phyloP scores from a whole-genome alignment of 257 asterid genomes.

The Primulina tabacum region DNA sequence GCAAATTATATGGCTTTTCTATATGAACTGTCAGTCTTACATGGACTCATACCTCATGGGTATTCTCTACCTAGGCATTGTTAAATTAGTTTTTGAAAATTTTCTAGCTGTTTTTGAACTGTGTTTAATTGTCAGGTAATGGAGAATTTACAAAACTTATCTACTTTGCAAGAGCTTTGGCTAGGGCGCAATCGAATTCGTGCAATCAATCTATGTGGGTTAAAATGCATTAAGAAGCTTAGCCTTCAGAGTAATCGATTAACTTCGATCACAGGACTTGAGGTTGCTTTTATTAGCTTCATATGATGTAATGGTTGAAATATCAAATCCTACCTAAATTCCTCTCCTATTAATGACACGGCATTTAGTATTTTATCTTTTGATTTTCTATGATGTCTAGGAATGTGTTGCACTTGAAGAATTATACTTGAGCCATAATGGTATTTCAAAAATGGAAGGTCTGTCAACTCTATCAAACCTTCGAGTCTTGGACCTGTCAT shows the following conservation, averaged over 20 bases:
- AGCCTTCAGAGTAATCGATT: constrained; percentile 97
- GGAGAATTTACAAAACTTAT: constrained; percentile 68
- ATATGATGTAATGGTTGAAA: constrained; percentile 13
- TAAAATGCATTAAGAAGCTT: constrained; percentile 85
- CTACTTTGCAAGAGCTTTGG: constrained; percentile 87
- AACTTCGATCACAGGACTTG: constrained; percentile 75
- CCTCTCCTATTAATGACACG: not conserved
- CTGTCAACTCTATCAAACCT: constrained; percentile 75
- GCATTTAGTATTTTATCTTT: constrained; percentile 11
- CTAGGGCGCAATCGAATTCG: constrained; percentile 96
- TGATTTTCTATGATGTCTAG: constrained; percentile 38
- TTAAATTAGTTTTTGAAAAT: constrained; percentile 12
- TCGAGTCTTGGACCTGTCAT: constrained; percentile 80
- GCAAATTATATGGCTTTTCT: constrained; percentile 16
- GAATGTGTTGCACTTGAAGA: constrained; percentile 90
- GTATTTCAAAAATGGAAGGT: constrained; percentile 89
- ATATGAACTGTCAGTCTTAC: not conserved
- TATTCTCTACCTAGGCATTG: constrained; percentile 3
- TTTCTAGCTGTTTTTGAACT: constrained; percentile 20
- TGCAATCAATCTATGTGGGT: constrained; percentile 72
- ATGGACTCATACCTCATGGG: no score
- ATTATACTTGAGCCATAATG: constrained; percentile 93
- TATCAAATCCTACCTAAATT: not conserved
- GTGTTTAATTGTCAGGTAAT: constrained; percentile 57
- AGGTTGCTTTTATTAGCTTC: constrained; percentile 47